Evolutionary conservation across 768 basidiomycete species (phyloP), one percentile per base, ranked within the genome.

Genomic region (Lactifluus piperatus): DNA sequence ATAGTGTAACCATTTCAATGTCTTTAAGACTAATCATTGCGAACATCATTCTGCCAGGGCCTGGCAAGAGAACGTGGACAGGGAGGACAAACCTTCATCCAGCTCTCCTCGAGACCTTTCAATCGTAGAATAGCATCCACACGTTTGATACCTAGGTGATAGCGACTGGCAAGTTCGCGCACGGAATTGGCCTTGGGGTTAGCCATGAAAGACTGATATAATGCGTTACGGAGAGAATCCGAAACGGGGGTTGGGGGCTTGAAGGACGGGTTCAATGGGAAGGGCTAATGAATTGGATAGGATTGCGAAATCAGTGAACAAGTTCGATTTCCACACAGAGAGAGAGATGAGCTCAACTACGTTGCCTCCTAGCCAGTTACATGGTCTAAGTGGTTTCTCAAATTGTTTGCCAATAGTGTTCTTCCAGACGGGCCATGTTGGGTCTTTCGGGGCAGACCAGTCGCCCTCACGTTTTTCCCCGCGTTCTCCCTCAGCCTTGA

Each of bases 11-110:
- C 88, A 89, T 81, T 73, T 70, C 62, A 63, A 62, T 67, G 85
- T 91, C 91, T 91, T 85, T 72, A 91, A 91, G 90, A 94, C 91
- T 94, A 94, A 94, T 94, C 92, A 79, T 73, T 63, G 49, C 79
- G 73, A 72, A 72, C 79, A 79, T 83, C 85, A 84, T 79, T 55
- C 47, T 37, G 65, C 47, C 66, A 62, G 62, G 62, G 52, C 27
- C 51, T 62, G 64, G 50, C 27, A 45, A 43, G 43, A 30, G 5
- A 58, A 56, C 27, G 39, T 30, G 11, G 11, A 36, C 50, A 45
- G 30, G 48, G 53, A 46, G 57, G 37, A 76, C 81, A 67, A 67
- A 87, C 89, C 86, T 88, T 81, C 68, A 75, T 72, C 86, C 83
- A 88, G 53, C 77, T 73, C 51, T 74, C 71, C 68, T 94, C 91